phyloP scores from a whole-genome alignment of 495 filamentous ascomycete genomes.

The Bacidia rubella region DNA sequence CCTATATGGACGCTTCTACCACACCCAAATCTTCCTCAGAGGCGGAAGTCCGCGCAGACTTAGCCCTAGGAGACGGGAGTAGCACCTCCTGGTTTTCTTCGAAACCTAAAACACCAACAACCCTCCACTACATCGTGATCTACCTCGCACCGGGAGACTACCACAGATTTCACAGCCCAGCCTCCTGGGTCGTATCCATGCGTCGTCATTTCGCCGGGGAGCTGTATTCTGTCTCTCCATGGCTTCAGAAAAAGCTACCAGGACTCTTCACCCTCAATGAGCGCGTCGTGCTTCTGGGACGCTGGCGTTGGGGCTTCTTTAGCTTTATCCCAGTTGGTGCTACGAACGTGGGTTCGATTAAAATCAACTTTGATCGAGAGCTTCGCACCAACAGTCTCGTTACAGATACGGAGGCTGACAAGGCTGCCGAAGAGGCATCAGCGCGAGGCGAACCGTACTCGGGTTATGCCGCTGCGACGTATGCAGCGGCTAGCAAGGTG shows the following conservation, averaged over 20 bases:
- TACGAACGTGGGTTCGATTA: slow-evolving; percentile 97
- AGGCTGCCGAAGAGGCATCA: slow-evolving; percentile 63
- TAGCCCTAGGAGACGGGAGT: slow-evolving; percentile 52
- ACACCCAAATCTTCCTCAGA: slow-evolving; percentile 53
- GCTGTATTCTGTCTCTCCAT: slow-evolving; percentile 87
- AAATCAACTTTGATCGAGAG: slow-evolving; percentile 93
- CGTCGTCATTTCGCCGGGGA: slow-evolving; percentile 94
- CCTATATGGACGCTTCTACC: slow-evolving; percentile 47
- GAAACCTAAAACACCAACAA: slow-evolving; percentile 41
- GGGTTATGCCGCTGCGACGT: slow-evolving; percentile 84
- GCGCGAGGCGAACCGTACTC: slow-evolving; percentile 64
- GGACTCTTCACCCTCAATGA: slow-evolving; percentile 95
- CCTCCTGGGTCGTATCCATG: slow-evolving; percentile 83
- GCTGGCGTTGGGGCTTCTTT: slow-evolving; percentile 97
- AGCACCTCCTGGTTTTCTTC: slow-evolving; percentile 60
- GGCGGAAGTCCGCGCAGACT: slow-evolving; percentile 67
- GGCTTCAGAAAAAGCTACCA: slow-evolving; percentile 79
- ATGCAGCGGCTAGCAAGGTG: slow-evolving; percentile 59
- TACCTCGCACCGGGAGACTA: slow-evolving; percentile 99
- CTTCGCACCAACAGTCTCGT: slow-evolving; percentile 82
- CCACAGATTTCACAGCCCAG: slow-evolving; percentile 91
- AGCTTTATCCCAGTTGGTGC: slow-evolving; percentile 89
- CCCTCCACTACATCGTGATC: slow-evolving; percentile 88
- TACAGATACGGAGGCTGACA: slow-evolving; percentile 78
- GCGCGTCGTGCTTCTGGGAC: slow-evolving; percentile 80